Evolutionary conservation across 306 rosid species (phyloP).

Genomic region (Prunus padus): DNA sequence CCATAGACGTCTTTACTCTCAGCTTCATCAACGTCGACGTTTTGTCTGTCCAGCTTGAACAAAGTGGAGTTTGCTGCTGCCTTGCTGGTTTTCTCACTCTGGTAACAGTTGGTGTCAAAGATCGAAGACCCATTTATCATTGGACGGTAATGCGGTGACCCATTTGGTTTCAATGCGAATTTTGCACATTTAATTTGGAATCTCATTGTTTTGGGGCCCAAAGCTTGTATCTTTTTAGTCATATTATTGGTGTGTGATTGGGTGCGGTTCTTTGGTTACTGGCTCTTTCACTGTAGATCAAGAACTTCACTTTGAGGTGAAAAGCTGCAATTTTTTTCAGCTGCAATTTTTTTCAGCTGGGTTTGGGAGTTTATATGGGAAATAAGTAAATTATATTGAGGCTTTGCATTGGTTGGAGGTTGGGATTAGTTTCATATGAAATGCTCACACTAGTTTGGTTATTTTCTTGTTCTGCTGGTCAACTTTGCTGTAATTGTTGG

Average conservation of each 20-base stretch:
- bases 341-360: constrained; percentile 16
- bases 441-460: neutral
- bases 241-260: constrained; percentile 6
- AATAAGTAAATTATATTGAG: neutral
- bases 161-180: neutral
- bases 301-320: neutral
- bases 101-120: constrained; percentile 10
- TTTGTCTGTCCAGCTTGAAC: neutral
- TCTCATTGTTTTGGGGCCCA: constrained; percentile 10
- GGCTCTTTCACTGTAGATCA: constrained; percentile 6
- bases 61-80: neutral
- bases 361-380: constrained; percentile 8
- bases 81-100: neutral
- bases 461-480: constrained; percentile 1
- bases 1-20: neutral
- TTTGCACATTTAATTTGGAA: constrained; percentile 8
- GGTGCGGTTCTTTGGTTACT: neutral
- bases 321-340: constrained; percentile 12
- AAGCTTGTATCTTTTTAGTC: constrained; percentile 26
- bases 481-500: neutral
- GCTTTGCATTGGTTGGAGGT: constrained; percentile 1
- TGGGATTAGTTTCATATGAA: neutral
- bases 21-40: neutral
- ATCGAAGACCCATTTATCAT: constrained; percentile 17
- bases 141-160: constrained; percentile 23